Base-by-base conservation (phyloP, 2,329 filamentous ascomycete species). In the Colletotrichum theobromicola region DNA sequence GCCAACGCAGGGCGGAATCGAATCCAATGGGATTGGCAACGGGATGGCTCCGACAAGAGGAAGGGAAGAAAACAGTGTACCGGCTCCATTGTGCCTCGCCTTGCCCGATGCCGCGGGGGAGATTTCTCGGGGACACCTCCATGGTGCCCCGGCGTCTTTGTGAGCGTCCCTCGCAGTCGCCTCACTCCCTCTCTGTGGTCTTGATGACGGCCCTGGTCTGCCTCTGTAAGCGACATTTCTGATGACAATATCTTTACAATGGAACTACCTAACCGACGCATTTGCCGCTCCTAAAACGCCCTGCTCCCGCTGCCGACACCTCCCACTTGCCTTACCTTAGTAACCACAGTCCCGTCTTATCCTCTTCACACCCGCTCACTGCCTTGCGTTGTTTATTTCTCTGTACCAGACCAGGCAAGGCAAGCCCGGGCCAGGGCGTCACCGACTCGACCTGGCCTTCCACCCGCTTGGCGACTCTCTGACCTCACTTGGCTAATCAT, bases 121-220 rank as follows among this genome's bases (percentile, higher is more conserved):
- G 67, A 66, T 66, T 74, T 72, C 67, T 74, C 67, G 67, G 72
- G 32, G 71, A 74, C 34, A 63, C 24, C 58, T 34, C n/a, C 37
- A 16, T 35, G 7, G 26, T 24, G n/a, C n/a, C 32, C 32, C 28
- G 57, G 21, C 21, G 16, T 57, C 21, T 63, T 32, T 62, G 32
- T 28, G 9, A 26, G 21, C 9, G 9, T 50, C 24, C 16, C 21
- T 60, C 32, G 4, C n/a, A 32, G 30, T 21, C 7, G 10, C 26
- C 57, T 60, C 21, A 60, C 30, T n/a, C 34, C n/a, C 28, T 60
- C 6, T 30, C 24, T 12, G 55, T 65, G 18, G 9, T 28, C 18
- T 65, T 28, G 21, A 18, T 46, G 37, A 32, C n/a, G 32, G n/a
- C 24, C 67, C 30, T 13, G 34, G 32, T 30, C 58, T 57, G 57